These are phyloP conservation scores for Brassica nigra DNA, from an alignment of 345 rosid species.

Conservation along the genomic window DNA sequence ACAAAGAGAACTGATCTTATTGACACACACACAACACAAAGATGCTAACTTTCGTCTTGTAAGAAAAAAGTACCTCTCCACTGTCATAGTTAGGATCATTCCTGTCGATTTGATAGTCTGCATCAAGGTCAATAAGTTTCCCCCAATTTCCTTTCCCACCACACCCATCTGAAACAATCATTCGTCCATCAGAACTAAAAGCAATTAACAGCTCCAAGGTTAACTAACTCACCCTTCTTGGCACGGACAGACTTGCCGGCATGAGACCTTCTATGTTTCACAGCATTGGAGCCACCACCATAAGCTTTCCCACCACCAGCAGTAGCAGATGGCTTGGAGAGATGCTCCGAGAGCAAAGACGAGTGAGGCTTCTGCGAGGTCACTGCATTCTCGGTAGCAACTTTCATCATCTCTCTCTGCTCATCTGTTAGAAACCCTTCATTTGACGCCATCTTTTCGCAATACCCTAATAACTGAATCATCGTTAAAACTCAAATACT, in stretches of 20 bases:
- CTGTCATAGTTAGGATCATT: conserved; percentile 98
- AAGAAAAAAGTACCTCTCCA: conserved; percentile 98
- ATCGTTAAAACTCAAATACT: neutral
- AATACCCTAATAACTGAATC: conserved; percentile 12
- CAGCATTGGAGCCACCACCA: conserved; percentile 56
- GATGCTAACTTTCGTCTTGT: neutral
- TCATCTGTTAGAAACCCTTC: conserved; percentile 81
- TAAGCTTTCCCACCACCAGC: conserved; percentile 60
- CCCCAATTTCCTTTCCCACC: conserved; percentile 99
- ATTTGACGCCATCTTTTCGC: conserved; percentile 41
- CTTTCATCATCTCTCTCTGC: conserved; percentile 82
- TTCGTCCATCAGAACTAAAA: neutral
- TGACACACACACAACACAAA: conserved; percentile 1
- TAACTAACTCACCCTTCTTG: no score
- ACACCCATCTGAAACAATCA: conserved; percentile 65
- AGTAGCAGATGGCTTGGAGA: conserved; percentile 54
- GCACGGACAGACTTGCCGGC: conserved; percentile 73
- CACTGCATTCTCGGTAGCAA: conserved; percentile 61
- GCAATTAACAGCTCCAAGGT: no score
- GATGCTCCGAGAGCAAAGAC: conserved; percentile 56
- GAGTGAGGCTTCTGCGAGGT: conserved; percentile 71
- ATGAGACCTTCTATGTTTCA: conserved; percentile 76
- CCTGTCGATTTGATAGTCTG: conserved; percentile 65
- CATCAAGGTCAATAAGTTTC: conserved; percentile 78
- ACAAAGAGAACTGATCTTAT: neutral